phyloP scores from a whole-genome alignment of 2,329 filamentous ascomycete species.

The Cladophialophora chaetospira region DNA sequence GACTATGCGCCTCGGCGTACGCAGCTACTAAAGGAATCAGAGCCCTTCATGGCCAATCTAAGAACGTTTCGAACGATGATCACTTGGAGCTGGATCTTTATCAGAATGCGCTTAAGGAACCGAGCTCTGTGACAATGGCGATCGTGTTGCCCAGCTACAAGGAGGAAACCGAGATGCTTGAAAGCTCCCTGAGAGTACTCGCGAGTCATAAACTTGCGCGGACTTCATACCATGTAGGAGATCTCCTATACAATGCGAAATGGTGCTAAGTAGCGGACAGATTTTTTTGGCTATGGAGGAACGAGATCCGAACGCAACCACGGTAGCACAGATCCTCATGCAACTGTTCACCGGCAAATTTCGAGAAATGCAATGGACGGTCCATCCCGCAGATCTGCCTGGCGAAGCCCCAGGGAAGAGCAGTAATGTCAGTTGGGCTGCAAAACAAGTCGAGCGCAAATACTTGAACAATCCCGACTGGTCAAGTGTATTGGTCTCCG shows the following conservation, averaged over 20 bases:
- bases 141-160: constrained; percentile 75
- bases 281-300: constrained; percentile 74
- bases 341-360: constrained; percentile 66
- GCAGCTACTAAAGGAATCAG: constrained; percentile 39
- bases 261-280: constrained; percentile 47
- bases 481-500: constrained; percentile 68
- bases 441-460: constrained; percentile 64
- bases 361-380: constrained; percentile 65
- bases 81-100: constrained; percentile 45
- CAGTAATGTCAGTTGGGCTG: constrained; percentile 73
- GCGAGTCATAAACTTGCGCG: constrained; percentile 67
- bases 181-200: constrained; percentile 69
- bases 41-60: constrained; percentile 21
- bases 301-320: constrained; percentile 62
- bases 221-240: constrained; percentile 64
- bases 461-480: constrained; percentile 55
- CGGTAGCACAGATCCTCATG: constrained; percentile 65
- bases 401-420: constrained; percentile 73
- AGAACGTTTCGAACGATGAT: constrained; percentile 55
- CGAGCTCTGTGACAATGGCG: constrained; percentile 56
- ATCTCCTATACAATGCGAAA: too few relatives aligned
- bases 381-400: constrained; percentile 66
- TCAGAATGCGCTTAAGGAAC: background rate
- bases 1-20: constrained; percentile 51
- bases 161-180: constrained; percentile 68